Evolutionary conservation across 1,139 yeast species (phyloP), one percentile per base, ranked within the genome.

Genomic region (Yamadazyma triangularis): DNA sequence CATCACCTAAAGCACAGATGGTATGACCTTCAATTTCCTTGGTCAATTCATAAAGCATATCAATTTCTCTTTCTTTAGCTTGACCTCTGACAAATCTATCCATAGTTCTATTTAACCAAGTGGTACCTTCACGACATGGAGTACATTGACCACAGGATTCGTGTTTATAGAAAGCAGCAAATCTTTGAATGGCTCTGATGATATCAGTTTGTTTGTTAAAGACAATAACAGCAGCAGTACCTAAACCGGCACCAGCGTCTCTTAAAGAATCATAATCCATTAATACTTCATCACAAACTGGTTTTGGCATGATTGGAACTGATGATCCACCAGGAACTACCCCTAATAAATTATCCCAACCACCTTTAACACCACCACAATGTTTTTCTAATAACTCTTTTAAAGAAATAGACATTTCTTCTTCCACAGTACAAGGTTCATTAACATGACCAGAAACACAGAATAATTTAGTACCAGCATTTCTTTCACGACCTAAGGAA

Each of bases 61-160:
- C 95, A 47, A 85, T 85, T 60, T 85, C 95, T 42, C 77, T 74
- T 49, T 73, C 78, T 40, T 74, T 70, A 30, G 93, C 94, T 66
- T 83, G 91, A 30, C 95, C 95, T 38, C 60, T 64, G 38, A 66
- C 73, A 57, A 86, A 74, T 54, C 95, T 75, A 53, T 81, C 84
- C 95, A 85, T 85, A 74, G 84, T 79, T 60, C 77, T 81, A 40
- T 73, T 69, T 44, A 85, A 65, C 84, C 91, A 85, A 20, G 94
- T 81, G 28, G 95, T 86, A 40, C 95, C 95, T 65, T 86, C 95
- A 60, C 95, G 79, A 64, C 95, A 86, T 37, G 95, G 95, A 11
- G 95, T 85, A 68, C 95, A 85, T 64, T 85, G 95, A 40, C 95
- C 95, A 64, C 95, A 85, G 8, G 93, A 82, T 69, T 85, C 95